Evolutionary conservation across 371 early-diverging fungal genomes (phyloP).

Genomic region (Nematocida major): DNA sequence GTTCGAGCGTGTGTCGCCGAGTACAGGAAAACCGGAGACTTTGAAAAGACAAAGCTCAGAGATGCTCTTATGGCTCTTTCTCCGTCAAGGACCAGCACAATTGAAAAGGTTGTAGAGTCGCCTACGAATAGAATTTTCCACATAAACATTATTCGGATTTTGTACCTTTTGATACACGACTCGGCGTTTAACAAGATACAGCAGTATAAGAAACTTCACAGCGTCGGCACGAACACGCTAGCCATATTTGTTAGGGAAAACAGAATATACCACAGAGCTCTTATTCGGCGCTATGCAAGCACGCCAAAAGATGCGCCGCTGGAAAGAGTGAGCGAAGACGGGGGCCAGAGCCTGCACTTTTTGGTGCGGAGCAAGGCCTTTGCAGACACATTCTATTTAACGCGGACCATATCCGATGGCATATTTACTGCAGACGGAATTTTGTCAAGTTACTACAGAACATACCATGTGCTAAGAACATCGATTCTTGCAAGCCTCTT

Average conservation of each 20-base stretch:
- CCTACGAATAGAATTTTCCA: background rate
- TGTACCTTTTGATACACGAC: background rate
- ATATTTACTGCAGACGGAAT: background rate
- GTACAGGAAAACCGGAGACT: background rate
- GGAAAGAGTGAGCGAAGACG: background rate
- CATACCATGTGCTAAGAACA: background rate
- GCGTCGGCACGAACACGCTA: background rate
- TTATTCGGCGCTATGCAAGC: background rate
- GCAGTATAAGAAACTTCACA: background rate
- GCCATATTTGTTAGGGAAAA: background rate
- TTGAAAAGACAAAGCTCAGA: background rate
- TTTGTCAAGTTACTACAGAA: conserved; percentile 7
- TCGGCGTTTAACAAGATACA: background rate
- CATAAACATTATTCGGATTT: background rate
- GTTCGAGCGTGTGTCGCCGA: background rate
- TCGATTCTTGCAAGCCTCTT: background rate
- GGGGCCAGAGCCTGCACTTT: background rate
- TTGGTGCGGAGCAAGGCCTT: background rate
- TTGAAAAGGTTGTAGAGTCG: background rate
- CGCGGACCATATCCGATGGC: background rate
- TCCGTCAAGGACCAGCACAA: background rate
- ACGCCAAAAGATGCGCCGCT: background rate
- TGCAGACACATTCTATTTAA: background rate
- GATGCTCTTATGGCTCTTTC: background rate
- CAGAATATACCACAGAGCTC: background rate